A percentile compares a stretch with the other conserved stretches of the same genome.
These are phyloP conservation scores for Bryoerythrophyllum caledonicum DNA, from an alignment of 225 moss, liverwort and hornwort species.

Conservation along the genomic window DNA sequence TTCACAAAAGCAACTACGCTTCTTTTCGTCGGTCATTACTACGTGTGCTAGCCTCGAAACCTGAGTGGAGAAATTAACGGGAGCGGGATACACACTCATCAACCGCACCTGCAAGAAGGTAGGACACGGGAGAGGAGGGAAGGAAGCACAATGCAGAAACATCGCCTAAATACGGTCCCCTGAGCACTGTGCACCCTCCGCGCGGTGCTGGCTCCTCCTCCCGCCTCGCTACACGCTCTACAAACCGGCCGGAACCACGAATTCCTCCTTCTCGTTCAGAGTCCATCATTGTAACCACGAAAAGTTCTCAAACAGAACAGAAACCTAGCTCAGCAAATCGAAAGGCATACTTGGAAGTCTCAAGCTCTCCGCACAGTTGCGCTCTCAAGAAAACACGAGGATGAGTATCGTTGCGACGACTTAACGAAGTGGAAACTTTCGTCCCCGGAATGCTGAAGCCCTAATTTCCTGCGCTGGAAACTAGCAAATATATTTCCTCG, in stretches of 20 bases:
- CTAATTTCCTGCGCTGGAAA: neutral
- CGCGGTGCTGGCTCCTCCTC: neutral
- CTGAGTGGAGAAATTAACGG: neutral
- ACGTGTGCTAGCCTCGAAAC: too few relatives aligned
- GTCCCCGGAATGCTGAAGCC: neutral
- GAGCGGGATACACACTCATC: neutral
- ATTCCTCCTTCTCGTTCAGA: neutral
- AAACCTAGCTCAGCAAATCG: neutral
- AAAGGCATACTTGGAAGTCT: neutral
- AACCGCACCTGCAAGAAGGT: conserved; percentile 38
- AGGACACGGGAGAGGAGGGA: conserved; percentile 39
- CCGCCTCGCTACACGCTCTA: conserved; percentile 8
- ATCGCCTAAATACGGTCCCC: conserved; percentile 87
- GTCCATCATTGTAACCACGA: conserved; percentile 1
- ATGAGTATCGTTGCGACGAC: conserved; percentile 15
- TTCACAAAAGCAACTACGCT: neutral
- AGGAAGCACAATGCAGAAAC: conserved; percentile 85
- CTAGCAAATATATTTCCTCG: too few relatives aligned
- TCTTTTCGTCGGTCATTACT: neutral
- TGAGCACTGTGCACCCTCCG: conserved; percentile 26
- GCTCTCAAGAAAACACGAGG: neutral
- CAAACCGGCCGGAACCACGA: too few relatives aligned
- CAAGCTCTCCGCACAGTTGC: neutral
- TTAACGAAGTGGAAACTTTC: neutral
- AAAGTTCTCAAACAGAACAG: neutral